These are phyloP conservation scores for Westerdykella sp. DNA, from an alignment of 2,329 filamentous ascomycete species.

Conservation along the genomic window DNA sequence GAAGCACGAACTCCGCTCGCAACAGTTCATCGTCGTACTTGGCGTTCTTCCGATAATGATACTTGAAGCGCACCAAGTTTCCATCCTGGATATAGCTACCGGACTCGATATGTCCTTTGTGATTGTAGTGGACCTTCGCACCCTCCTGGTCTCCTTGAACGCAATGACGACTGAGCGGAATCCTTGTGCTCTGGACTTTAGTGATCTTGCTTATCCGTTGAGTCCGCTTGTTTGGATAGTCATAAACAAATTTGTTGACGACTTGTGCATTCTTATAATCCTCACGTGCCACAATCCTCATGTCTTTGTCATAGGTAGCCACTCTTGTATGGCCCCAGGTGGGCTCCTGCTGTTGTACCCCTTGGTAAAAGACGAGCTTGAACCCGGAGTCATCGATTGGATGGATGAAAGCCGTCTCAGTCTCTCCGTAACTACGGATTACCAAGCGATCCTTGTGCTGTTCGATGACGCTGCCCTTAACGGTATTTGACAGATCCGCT, in stretches of 20 bases:
- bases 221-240: slow-evolving; percentile 34
- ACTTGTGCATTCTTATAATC: slow-evolving; percentile 42
- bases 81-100: slow-evolving; percentile 50
- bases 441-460: slow-evolving; percentile 44
- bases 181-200: slow-evolving; percentile 28
- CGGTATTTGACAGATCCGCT: slow-evolving; percentile 43
- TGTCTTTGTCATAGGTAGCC: slow-evolving; percentile 45
- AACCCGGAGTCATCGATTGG: slow-evolving; percentile 31
- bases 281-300: slow-evolving; percentile 41
- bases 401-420: slow-evolving; percentile 47
- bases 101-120: slow-evolving; percentile 47
- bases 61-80: slow-evolving; percentile 50
- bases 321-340: slow-evolving; percentile 40
- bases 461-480: slow-evolving; percentile 45
- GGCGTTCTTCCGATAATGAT: slow-evolving; percentile 50
- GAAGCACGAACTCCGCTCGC: slow-evolving; percentile 49
- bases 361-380: slow-evolving; percentile 34
- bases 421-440: slow-evolving; percentile 45
- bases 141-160: slow-evolving; percentile 42
- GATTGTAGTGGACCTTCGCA: slow-evolving; percentile 48
- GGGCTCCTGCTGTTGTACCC: slow-evolving; percentile 42
- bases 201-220: slow-evolving; percentile 36
- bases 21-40: slow-evolving; percentile 52
- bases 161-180: slow-evolving; percentile 40
- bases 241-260: slow-evolving; percentile 47